phyloP scores from a whole-genome alignment of 176 grass and related monocot genomes.

The Puya raimondii region DNA sequence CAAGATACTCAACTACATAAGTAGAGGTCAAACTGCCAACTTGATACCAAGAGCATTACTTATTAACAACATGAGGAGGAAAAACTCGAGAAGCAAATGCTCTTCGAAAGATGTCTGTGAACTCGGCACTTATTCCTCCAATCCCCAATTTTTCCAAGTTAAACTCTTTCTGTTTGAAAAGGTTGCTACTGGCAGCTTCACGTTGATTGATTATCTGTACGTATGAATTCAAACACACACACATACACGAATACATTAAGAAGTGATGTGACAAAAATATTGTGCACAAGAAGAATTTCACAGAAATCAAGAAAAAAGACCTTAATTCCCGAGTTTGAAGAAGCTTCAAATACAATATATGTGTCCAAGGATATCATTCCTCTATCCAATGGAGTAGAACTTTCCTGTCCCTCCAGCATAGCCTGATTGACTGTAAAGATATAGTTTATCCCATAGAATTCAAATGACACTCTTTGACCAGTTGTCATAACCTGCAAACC shows the following conservation, averaged over 20 bases:
- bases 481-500: constrained; percentile 55
- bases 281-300: neutral
- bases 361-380: constrained; percentile 74
- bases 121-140: constrained; percentile 82
- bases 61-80: constrained; percentile 77
- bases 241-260: neutral
- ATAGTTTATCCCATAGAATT: constrained; percentile 96
- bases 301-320: constrained; percentile 23
- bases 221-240: neutral
- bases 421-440: constrained; percentile 92
- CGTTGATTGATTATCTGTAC: constrained; percentile 82
- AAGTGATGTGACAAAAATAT: neutral
- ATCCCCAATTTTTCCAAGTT: constrained; percentile 94
- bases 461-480: constrained; percentile 88
- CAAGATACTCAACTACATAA: neutral
- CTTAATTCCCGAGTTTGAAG: constrained; percentile 98
- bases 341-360: constrained; percentile 92
- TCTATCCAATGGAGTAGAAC: constrained; percentile 63
- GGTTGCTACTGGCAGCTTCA: constrained; percentile 91
- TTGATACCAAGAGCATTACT: constrained; percentile 24
- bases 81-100: constrained; percentile 98
- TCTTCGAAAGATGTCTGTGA: constrained; percentile 94
- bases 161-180: constrained; percentile 98
- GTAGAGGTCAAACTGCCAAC: neutral
- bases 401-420: constrained; percentile 75